Evolutionary conservation across 805 yeast genomes (phyloP).

Genomic region (Myxozyma neglecta): DNA sequence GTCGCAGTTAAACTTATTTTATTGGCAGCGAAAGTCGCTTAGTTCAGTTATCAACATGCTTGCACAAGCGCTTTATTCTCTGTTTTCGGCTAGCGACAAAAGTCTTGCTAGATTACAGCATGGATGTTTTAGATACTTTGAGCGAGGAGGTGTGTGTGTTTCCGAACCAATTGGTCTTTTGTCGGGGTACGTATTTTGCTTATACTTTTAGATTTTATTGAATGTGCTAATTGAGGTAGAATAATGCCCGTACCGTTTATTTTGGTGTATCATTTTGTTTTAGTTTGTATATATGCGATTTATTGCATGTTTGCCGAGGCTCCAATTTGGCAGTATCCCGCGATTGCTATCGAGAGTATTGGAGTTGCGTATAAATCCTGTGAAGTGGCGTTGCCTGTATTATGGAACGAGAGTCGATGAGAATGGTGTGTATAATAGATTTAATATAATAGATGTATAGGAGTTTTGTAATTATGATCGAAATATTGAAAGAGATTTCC

Average conservation of each 20-base stretch:
- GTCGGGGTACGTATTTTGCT: conserved; percentile 52
- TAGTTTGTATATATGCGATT: conserved; percentile 87
- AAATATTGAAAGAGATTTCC: conserved; percentile 15
- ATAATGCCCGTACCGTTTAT: conserved; percentile 70
- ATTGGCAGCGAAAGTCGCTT: conserved; percentile 70
- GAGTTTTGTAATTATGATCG: neutral
- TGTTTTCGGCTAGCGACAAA: conserved; percentile 78
- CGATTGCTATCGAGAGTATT: conserved; percentile 23
- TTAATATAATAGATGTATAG: neutral
- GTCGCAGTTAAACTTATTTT: conserved; percentile 64
- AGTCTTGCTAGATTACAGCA: conserved; percentile 64
- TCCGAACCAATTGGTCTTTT: conserved; percentile 78
- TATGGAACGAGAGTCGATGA: conserved; percentile 1
- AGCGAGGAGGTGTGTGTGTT: conserved; percentile 78
- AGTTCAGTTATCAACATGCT: conserved; percentile 86
- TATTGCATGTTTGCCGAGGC: conserved; percentile 21
- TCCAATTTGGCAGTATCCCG: conserved; percentile 24
- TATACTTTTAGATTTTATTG: neutral
- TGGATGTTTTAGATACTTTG: conserved; percentile 88
- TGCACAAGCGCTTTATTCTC: conserved; percentile 82
- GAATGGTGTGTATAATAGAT: neutral
- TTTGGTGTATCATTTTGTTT: conserved; percentile 81
- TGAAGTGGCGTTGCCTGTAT: conserved; percentile 29
- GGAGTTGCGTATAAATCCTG: conserved; percentile 29
- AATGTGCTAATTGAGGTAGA: neutral